These are phyloP conservation scores for Durotheca rogersii DNA, from an alignment of 495 filamentous ascomycete species.

Conservation along the genomic window DNA sequence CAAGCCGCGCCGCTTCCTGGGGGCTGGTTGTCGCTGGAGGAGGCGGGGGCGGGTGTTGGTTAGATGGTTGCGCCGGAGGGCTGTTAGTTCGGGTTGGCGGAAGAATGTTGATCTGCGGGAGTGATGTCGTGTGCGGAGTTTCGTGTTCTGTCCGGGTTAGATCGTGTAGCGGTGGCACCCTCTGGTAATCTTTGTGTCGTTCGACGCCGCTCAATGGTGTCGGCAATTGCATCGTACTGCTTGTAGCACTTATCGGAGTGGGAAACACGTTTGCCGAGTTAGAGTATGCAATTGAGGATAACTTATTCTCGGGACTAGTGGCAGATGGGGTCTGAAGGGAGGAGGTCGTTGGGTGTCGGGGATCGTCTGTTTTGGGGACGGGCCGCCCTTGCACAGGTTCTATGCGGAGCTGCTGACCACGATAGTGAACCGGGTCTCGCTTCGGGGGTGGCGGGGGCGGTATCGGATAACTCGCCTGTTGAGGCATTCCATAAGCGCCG, in stretches of 20 bases:
- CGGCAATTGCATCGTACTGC: constrained; percentile 48
- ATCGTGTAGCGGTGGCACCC: constrained; percentile 57
- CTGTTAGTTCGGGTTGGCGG: constrained; percentile 51
- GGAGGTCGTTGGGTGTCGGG: constrained; percentile 49
- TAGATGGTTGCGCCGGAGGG: constrained; percentile 38
- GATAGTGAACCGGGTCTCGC: constrained; percentile 53
- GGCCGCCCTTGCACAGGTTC: constrained; percentile 56
- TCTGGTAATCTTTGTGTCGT: constrained; percentile 52
- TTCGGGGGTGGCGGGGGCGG: constrained; percentile 39
- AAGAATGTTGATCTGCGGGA: constrained; percentile 47
- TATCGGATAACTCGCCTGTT: constrained; percentile 43
- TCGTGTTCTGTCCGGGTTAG: constrained; percentile 51
- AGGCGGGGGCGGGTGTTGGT: constrained; percentile 29
- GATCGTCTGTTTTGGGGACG: constrained; percentile 48
- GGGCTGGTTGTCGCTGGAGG: constrained; percentile 42
- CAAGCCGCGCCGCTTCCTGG: constrained; percentile 61
- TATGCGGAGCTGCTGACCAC: constrained; percentile 55
- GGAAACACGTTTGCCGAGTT: constrained; percentile 49
- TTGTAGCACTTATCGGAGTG: constrained; percentile 55
- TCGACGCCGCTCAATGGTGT: constrained; percentile 37
- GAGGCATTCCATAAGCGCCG: constrained; percentile 58
- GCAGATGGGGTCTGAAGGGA: constrained; percentile 51
- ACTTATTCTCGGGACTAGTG: constrained; percentile 55
- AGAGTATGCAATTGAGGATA: constrained; percentile 54
- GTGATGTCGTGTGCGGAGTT: constrained; percentile 34